Conservation (phyloP, 2,329 filamentous ascomycete genomes). For the Ophiostoma montium region DNA sequence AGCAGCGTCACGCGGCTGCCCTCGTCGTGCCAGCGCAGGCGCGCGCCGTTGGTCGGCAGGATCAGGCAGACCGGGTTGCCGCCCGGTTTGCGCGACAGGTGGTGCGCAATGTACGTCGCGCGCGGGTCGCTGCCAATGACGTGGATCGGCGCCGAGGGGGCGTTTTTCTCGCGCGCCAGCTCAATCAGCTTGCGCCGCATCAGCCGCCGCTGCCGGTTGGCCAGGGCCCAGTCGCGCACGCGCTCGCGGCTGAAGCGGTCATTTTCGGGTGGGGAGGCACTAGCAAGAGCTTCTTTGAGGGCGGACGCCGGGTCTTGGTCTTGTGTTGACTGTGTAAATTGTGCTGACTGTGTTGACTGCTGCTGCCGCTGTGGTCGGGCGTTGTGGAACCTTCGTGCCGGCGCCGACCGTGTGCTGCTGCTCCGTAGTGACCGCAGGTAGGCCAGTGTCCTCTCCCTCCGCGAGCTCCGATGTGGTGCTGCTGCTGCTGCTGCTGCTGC, state of each 20-base stretch:
- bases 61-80: conserved; percentile 20
- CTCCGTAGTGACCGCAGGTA: background rate
- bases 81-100: conserved; percentile 16
- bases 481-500: too few relatives aligned
- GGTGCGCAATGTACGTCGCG: conserved; percentile 20
- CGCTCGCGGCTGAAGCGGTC: background rate
- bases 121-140: conserved; percentile 17
- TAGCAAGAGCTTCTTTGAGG: too few relatives aligned
- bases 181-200: background rate
- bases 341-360: background rate
- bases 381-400: background rate
- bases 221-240: background rate
- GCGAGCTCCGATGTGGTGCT: background rate
- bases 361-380: background rate
- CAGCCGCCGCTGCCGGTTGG: background rate
- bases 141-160: conserved; percentile 13
- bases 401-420: background rate
- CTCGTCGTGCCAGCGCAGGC: background rate
- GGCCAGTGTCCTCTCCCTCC: background rate
- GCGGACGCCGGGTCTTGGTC: too few relatives aligned
- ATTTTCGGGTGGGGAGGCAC: background rate
- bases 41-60: conserved; percentile 11
- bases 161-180: background rate
- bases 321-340: too few relatives aligned
- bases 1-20: background rate